Percentiles rank a stretch among this genome's conserved stretches.
Evolutionary conservation across 2,329 filamentous ascomycete species (phyloP).

Genomic region (Plectosphaerella sp.): DNA sequence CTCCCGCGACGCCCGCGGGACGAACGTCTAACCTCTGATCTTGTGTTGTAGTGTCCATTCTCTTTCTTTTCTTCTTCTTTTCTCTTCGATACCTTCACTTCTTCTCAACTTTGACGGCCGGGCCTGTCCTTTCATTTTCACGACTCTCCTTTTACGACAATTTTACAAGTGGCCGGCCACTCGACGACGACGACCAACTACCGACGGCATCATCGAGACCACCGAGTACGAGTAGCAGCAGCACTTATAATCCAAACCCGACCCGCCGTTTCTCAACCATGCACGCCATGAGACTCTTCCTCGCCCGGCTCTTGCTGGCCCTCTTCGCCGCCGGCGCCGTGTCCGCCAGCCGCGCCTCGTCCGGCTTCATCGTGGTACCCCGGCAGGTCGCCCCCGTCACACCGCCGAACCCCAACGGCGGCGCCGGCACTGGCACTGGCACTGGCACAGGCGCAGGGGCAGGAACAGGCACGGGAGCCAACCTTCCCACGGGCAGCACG

Average conservation of each 20-base stretch:
- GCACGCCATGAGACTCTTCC: conserved; percentile 6
- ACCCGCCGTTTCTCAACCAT: background rate
- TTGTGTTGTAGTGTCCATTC: background rate
- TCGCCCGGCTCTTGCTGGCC: conserved; percentile 10
- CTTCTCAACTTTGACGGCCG: background rate
- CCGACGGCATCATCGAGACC: no score
- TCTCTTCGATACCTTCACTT: background rate
- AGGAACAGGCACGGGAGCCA: background rate
- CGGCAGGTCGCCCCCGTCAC: conserved; percentile 6
- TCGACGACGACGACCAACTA: background rate
- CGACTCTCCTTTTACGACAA: background rate
- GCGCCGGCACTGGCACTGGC: no score
- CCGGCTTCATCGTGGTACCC: conserved; percentile 7
- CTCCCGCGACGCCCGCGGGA: background rate
- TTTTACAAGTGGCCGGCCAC: conserved; percentile 12
- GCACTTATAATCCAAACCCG: background rate
- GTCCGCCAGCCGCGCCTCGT: conserved; percentile 1
- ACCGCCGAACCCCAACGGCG: background rate
- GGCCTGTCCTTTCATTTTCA: background rate
- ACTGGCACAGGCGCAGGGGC: no score
- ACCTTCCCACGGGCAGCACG: conserved; percentile 2
- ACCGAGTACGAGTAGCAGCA: background rate
- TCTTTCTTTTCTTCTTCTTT: background rate
- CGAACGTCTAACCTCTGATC: no score
- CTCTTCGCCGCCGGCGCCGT: conserved; percentile 5